Base-by-base conservation (phyloP, 2,329 filamentous ascomycete species). In the Nemania bipapillata region DNA sequence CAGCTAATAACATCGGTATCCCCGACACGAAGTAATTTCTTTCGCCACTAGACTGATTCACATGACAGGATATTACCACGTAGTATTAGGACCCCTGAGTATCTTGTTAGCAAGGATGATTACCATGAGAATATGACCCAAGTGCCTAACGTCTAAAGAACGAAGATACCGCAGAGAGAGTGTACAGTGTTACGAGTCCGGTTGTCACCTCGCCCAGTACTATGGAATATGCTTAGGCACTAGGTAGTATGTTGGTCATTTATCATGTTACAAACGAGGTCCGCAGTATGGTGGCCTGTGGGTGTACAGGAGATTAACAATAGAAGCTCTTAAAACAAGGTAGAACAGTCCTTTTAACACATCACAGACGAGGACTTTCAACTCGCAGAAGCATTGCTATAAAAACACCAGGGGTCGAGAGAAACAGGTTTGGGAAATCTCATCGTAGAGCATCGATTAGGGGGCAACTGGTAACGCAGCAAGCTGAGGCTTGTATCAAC, bases 401-500 rank as follows among this genome's bases (percentile, higher is more conserved):
- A 28, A 22, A n/a, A 22, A 26, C 8, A 63, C 32, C 11, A 22
- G 17, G 12, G 26, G 61, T 22, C 24, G 28, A 35, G 7, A 57
- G 53, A 32, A 42, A 57, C 45, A 32, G 45, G 53, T 28, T n/a
- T 20, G 57, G 45, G 54, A 56, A 24, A 20, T 37, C 32, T 61
- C 58, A 59, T 65, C 42, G 65, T 65, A 30, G 40, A 65, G 49
- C 30, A 59, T 60, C 61, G 61, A 54, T 22, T 26, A 47, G 30
- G 35, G 30, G 37, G 56, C 24, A 57, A 53, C 55, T 65, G 49
- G 61, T 58, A 58, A 55, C 65, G 60, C 65, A 65, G 50, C 61
- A 70, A 63, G 56, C 65, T 63, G 40, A 58, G 53, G 65, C 61
- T 65, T 60, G 54, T 70, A 70, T 70, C 65, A 68, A 65, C 68